phyloP scores from a whole-genome alignment of 2,329 filamentous ascomycete genomes.

The Metarhizium guizhouense region DNA sequence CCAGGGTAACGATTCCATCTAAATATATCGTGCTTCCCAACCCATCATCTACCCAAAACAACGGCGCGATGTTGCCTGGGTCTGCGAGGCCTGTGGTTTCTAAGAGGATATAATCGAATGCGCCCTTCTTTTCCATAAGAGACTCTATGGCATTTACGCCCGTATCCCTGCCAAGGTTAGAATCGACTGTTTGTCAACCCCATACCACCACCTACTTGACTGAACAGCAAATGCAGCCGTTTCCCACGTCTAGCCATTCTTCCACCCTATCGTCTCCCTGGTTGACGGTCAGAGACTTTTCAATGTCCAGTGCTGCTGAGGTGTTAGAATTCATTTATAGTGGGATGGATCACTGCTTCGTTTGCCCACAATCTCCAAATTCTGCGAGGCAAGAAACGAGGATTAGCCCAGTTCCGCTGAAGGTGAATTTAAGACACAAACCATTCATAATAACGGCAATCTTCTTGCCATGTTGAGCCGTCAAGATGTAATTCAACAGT shows the following conservation, averaged over 20 bases:
- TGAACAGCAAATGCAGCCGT: slow-evolving; percentile 95
- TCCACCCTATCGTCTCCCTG: slow-evolving; percentile 74
- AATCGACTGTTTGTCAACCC: not conserved
- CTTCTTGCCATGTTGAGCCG: slow-evolving; percentile 91
- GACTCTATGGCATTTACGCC: slow-evolving; percentile 94
- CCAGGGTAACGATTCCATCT: slow-evolving; percentile 90
- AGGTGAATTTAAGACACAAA: slow-evolving; percentile 7
- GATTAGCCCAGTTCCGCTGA: not conserved
- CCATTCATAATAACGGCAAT: slow-evolving; percentile 97
- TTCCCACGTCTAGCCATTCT: slow-evolving; percentile 93
- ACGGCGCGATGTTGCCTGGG: slow-evolving; percentile 85
- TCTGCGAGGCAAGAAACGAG: slow-evolving; percentile 36
- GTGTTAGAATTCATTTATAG: slow-evolving; percentile 2
- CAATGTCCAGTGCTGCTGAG: slow-evolving; percentile 74
- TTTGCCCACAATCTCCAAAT: slow-evolving; percentile 65
- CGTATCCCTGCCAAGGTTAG: slow-evolving; percentile 52
- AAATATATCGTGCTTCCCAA: slow-evolving; percentile 92
- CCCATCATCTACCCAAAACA: slow-evolving; percentile 97
- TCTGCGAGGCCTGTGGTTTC: slow-evolving; percentile 95
- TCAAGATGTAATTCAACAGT: slow-evolving; percentile 89
- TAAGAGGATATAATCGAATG: slow-evolving; percentile 94
- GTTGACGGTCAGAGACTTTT: slow-evolving; percentile 89
- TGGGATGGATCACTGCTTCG: slow-evolving; percentile 1
- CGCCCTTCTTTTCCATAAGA: slow-evolving; percentile 85
- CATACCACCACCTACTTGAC: slow-evolving; percentile 59